Evolutionary conservation across 75 land plant genomes (phyloP).

Genomic region (Cryptomeria japonica): DNA sequence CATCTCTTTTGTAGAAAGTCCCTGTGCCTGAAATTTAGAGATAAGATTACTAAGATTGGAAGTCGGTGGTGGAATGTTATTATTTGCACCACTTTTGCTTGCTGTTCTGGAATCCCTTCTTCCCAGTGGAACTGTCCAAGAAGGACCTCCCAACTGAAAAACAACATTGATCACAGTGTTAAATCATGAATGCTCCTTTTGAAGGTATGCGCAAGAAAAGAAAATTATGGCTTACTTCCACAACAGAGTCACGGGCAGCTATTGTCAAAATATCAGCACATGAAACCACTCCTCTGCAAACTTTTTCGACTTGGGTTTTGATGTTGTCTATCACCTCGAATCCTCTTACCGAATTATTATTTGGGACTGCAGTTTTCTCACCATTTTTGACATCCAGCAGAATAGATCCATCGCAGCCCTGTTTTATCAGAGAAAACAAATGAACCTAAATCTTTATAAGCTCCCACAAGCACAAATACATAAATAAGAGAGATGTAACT

Average conservation of each 20-base stretch:
- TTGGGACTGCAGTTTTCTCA: slow-evolving; percentile 29
- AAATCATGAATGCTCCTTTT: neutral
- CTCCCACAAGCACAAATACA: too few species aligned
- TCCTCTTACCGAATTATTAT: neutral
- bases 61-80: slow-evolving; percentile 18
- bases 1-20: slow-evolving; percentile 22
- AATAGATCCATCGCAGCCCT: slow-evolving; percentile 40
- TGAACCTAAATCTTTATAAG: too few species aligned
- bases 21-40: slow-evolving; percentile 17
- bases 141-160: slow-evolving; percentile 17
- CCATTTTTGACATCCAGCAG: slow-evolving; percentile 21
- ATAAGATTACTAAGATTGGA: neutral
- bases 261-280: neutral
- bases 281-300: neutral
- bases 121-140: slow-evolving; percentile 34
- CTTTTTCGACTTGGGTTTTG: slow-evolving; percentile 16
- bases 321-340: neutral
- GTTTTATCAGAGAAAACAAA: neutral
- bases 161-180: neutral
- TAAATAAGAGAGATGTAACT: too few species aligned
- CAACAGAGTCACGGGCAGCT: neutral
- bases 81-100: slow-evolving; percentile 13
- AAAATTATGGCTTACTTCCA: neutral
- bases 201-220: too few species aligned
- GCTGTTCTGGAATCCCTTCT: slow-evolving; percentile 29